Evolutionary conservation across 192 early-diverging fungal genomes (phyloP).

Genomic region (Podila verticillata): DNA sequence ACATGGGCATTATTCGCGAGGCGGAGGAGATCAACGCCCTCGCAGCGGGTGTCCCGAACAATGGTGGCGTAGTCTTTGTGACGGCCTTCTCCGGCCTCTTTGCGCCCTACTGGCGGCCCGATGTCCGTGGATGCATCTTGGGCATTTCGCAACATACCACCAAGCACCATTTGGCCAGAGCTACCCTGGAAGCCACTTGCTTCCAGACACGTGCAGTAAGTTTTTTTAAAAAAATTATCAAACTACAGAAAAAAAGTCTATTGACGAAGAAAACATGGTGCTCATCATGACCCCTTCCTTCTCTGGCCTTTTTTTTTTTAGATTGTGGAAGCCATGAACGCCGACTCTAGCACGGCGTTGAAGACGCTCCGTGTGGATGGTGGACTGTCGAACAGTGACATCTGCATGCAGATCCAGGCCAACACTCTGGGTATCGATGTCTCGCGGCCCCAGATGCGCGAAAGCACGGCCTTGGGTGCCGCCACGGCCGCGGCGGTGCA

Average conservation of each 20-base stretch:
- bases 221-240: neutral
- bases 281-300: no score
- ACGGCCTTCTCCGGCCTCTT: conserved; percentile 93
- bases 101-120: conserved; percentile 95
- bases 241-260: no score
- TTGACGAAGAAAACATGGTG: no score
- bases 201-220: conserved; percentile 83
- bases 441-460: conserved; percentile 84
- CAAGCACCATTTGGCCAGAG: conserved; percentile 85
- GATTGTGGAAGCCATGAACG: conserved; percentile 90
- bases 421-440: conserved; percentile 85
- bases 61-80: conserved; percentile 94
- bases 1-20: conserved; percentile 79
- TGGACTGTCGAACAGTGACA: conserved; percentile 91
- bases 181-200: conserved; percentile 90
- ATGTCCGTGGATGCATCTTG: conserved; percentile 87
- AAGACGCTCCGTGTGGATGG: conserved; percentile 90
- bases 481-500: conserved; percentile 90
- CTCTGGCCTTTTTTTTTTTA: neutral
- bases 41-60: conserved; percentile 75
- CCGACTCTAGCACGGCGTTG: conserved; percentile 74
- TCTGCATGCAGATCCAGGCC: conserved; percentile 94
- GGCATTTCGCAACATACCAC: conserved; percentile 92
- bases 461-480: conserved; percentile 92
- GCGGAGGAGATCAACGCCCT: conserved; percentile 78